These are phyloP conservation scores for Graphilbum sp. DNA, from an alignment of 2,329 filamentous ascomycete species.

Conservation along the genomic window DNA sequence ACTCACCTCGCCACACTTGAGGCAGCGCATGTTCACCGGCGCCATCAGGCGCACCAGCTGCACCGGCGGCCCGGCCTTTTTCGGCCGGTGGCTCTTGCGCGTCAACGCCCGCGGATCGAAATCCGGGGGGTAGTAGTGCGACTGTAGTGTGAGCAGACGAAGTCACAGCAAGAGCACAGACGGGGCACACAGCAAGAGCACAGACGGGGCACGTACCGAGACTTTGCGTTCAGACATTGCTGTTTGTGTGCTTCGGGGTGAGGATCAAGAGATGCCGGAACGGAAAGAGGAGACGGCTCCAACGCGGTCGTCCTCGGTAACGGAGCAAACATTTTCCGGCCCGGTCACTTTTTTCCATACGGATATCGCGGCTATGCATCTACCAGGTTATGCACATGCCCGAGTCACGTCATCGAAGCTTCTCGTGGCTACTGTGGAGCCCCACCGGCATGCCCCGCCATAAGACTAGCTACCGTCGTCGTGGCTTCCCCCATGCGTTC, in stretches of 20 bases:
- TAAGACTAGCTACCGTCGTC: neutral
- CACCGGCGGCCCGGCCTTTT: constrained; percentile 59
- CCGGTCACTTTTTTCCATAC: too few species aligned
- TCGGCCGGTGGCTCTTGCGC: constrained; percentile 41
- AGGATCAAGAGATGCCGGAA: neutral
- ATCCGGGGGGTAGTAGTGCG: constrained; percentile 42
- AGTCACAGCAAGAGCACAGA: neutral
- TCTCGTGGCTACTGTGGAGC: constrained; percentile 6
- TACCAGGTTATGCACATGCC: constrained; percentile 1
- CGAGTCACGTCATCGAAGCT: constrained; percentile 7
- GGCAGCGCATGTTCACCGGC: constrained; percentile 66
- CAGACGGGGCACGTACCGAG: constrained; percentile 13
- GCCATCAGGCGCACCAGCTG: constrained; percentile 86
- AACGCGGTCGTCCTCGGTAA: too few species aligned
- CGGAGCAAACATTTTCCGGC: too few species aligned
- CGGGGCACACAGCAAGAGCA: neutral
- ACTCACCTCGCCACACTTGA: constrained; percentile 13
- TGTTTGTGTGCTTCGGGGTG: too few species aligned
- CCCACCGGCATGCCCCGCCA: neutral
- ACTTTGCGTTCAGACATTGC: constrained; percentile 28
- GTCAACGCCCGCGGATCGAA: constrained; percentile 78
- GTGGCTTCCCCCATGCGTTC: neutral
- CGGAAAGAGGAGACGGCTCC: neutral
- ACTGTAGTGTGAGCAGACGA: neutral
- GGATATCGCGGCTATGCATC: too few species aligned